Conservation (phyloP, 805 yeast species). For the Teunomyces gatunensis region DNA sequence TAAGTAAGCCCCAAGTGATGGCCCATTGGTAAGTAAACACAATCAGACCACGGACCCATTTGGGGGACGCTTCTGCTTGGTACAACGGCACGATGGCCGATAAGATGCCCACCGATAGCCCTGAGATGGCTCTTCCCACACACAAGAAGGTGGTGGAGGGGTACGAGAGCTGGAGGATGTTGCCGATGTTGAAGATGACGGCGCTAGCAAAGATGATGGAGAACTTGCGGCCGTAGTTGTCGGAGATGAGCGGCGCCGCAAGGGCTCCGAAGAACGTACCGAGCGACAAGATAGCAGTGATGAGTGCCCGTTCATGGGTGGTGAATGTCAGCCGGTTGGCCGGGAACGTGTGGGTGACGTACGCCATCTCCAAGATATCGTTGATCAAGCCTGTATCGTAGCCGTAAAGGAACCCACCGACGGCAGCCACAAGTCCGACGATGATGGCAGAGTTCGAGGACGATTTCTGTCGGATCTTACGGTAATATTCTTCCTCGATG, state of each 20-base stretch:
- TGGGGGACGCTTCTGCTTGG: slow-evolving; percentile 77
- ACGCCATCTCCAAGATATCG: slow-evolving; percentile 73
- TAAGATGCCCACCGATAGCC: slow-evolving; percentile 75
- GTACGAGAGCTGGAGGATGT: slow-evolving; percentile 63
- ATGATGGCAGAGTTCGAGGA: slow-evolving; percentile 63
- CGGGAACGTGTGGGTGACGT: slow-evolving; percentile 58
- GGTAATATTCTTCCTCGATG: slow-evolving; percentile 34
- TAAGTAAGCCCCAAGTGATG: slow-evolving; percentile 70
- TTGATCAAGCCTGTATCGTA: slow-evolving; percentile 88
- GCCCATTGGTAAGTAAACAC: slow-evolving; percentile 87
- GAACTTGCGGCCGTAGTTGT: slow-evolving; percentile 66
- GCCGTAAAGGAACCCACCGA: slow-evolving; percentile 89
- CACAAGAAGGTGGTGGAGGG: slow-evolving; percentile 51
- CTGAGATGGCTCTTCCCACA: slow-evolving; percentile 71
- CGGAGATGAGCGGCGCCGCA: slow-evolving; percentile 52
- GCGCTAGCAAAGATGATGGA: slow-evolving; percentile 62
- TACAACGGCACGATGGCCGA: slow-evolving; percentile 77
- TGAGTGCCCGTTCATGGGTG: slow-evolving; percentile 62
- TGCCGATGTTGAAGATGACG: slow-evolving; percentile 68
- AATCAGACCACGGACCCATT: slow-evolving; percentile 73
- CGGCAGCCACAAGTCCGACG: slow-evolving; percentile 80
- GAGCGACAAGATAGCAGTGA: slow-evolving; percentile 75
- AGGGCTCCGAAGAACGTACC: slow-evolving; percentile 79
- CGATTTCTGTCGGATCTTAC: slow-evolving; percentile 41
- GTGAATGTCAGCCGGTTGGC: slow-evolving; percentile 46